Base-by-base conservation (phyloP, 129 eudicot genomes). In the Daucus carota region DNA sequence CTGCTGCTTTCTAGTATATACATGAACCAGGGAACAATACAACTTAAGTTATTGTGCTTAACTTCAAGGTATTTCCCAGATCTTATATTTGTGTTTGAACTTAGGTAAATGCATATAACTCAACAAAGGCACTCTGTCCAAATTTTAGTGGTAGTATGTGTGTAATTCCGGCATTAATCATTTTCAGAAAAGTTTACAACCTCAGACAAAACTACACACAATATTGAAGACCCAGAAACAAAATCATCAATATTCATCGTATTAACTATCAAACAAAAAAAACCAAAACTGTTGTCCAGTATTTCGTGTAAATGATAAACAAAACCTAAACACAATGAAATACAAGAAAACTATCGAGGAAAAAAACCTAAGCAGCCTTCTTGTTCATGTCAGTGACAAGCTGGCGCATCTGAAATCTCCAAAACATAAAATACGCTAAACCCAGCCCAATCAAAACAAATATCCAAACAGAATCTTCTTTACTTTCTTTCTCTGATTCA, bases 341-440 rank as follows among this genome's bases (percentile, higher is more conserved):
- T 48, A 29, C 44, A 38, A 13, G 2, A 2, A 18, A 4, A 63
- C 29, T 36, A 36, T n/a, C n/a, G n/a, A n/a, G n/a, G 5, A 36
- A 36, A 0, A 28, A 33, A 63, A 42, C 16, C 62, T 80, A 86
- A 24, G 79, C 79, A 13, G 44, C 68, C 79, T 90, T 92, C 84
- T 87, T 93, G 90, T 90, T 82, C 92, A 93, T 82, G 70, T 87
- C 87, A 1, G 84, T 80, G 18, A 81, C 86, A 72, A 90, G 92
- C 66, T 87, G 88, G 26, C 85, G 63, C 98, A 93, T 93, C 75
- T 93, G 88, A 46, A 94, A 89, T 74, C 89, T 87, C 98, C 97
- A 94, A 72, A 90, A 70, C 81, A 87, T 76, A 78, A 94, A 91
- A 80, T 91, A 94, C 62, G 85, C 81, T 36, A 94, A 82, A 8